Base-by-base conservation (phyloP, 2,329 filamentous ascomycete species). In the Xylariaceae sp. region DNA sequence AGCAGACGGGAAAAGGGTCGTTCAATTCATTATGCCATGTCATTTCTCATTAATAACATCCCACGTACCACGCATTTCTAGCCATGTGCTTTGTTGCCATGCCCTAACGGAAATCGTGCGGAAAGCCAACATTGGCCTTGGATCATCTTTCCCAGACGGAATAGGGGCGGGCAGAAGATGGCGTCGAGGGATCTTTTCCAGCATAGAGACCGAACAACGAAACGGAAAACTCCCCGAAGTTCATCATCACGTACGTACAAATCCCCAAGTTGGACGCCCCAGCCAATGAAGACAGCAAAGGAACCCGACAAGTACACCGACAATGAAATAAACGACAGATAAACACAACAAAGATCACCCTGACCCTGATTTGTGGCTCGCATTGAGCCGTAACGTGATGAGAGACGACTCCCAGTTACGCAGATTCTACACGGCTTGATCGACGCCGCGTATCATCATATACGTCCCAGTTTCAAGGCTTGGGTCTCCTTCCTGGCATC, bases 11-110 rank as follows among this genome's bases (percentile, higher is more conserved):
- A 58, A 59, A 62, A 30, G 17, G 15, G 47, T 67, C 65, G 61
- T 69, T 67, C 56, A 66, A 68, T 70, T 70, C 67, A 68, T 69
- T 66, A 65, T 66, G 62, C 61, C 66, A 64, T 68, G 57, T 57
- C 64, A 62, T 68, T 53, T 65, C 63, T 67, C 67, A 62, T 68
- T 60, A 30, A 67, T 67, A 59, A 60, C 37, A 52, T 64, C 60
- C 65, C 66, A 64, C 66, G 61, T 68, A 45, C 57, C 62, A 64
- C 23, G 5, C 65, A 60, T 61, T 63, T 69, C 64, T 68, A 69
- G 58, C 58, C 60, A 59, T 64, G 53, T 60, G 52, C 52, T 42
- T 42, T 55, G 10, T 49, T 51, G 37, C 39, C 51, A 18, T 53
- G 15, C 47, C 61, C 56, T 59, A 55, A 57, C 44, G 23, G 51